Evolutionary conservation across 257 asterid genomes (phyloP).

Genomic region (Plectranthus barbatus): DNA sequence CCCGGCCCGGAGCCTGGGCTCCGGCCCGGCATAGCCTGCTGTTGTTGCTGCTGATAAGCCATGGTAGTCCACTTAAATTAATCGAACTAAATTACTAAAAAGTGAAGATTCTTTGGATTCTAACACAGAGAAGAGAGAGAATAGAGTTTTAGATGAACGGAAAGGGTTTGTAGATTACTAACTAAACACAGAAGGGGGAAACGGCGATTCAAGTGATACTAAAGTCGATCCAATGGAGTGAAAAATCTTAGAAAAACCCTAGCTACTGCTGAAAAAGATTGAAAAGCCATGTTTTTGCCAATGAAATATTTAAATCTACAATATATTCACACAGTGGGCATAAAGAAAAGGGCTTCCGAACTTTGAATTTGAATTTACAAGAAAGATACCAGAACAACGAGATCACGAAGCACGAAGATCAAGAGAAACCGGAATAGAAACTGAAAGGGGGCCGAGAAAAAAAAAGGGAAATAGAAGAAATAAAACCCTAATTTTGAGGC

Average conservation of each 20-base stretch:
- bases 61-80: conserved; percentile 21
- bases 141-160: conserved; percentile 17
- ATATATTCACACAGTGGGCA: conserved; percentile 11
- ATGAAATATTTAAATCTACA: conserved; percentile 1
- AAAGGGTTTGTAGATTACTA: background rate
- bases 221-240: conserved; percentile 35
- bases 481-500: conserved; percentile 45
- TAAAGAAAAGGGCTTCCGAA: background rate
- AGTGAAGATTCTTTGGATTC: background rate
- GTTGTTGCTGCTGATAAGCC: conserved; percentile 77
- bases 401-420: conserved; percentile 24
- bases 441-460: background rate
- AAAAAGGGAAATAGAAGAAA: background rate
- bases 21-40: conserved; percentile 32
- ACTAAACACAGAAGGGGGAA: conserved; percentile 19
- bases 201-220: conserved; percentile 30
- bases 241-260: conserved; percentile 36
- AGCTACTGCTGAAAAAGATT: conserved; percentile 33
- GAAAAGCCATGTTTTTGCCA: conserved; percentile 20
- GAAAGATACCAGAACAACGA: background rate
- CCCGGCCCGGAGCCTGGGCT: conserved; percentile 61
- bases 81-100: conserved; percentile 2
- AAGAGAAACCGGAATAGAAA: conserved; percentile 9
- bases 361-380: conserved; percentile 22
- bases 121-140: conserved; percentile 4